Conservation (phyloP, 805 yeast species). For the Wickerhamiella allomyrinae region DNA sequence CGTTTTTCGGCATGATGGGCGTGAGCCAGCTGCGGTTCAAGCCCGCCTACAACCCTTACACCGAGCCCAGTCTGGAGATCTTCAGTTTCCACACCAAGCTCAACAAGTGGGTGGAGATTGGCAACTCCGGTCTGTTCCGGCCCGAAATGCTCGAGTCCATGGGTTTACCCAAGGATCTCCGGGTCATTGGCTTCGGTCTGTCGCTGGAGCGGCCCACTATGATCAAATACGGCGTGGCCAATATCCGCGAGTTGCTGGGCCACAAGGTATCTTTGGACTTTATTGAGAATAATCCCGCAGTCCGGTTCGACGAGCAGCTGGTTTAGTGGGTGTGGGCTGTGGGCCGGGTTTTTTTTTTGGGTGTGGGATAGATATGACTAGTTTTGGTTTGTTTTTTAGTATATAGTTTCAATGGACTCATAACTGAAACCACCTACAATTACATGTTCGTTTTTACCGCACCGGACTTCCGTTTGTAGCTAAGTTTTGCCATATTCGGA, state of each 20-base stretch:
- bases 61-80: constrained; percentile 97
- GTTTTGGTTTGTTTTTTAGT: too few relatives aligned
- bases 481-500: too few relatives aligned
- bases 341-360: background rate
- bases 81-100: constrained; percentile 93
- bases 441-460: too few relatives aligned
- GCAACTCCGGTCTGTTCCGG: constrained; percentile 98
- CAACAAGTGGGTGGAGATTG: constrained; percentile 97
- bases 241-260: constrained; percentile 92
- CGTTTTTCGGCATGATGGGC: constrained; percentile 94
- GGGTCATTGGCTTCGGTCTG: constrained; percentile 96
- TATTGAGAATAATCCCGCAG: constrained; percentile 93
- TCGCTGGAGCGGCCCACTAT: constrained; percentile 97
- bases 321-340: constrained; percentile 16
- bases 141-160: constrained; percentile 98
- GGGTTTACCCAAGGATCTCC: constrained; percentile 90
- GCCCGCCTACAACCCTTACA: constrained; percentile 98
- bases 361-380: too few relatives aligned
- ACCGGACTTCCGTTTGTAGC: too few relatives aligned
- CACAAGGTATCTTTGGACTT: constrained; percentile 92
- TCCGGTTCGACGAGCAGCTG: constrained; percentile 76
- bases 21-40: constrained; percentile 89
- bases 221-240: constrained; percentile 93
- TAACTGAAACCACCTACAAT: too few relatives aligned
- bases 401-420: too few relatives aligned